Evolutionary conservation across 306 rosid species (phyloP).

Genomic region (Vigna radiata): DNA sequence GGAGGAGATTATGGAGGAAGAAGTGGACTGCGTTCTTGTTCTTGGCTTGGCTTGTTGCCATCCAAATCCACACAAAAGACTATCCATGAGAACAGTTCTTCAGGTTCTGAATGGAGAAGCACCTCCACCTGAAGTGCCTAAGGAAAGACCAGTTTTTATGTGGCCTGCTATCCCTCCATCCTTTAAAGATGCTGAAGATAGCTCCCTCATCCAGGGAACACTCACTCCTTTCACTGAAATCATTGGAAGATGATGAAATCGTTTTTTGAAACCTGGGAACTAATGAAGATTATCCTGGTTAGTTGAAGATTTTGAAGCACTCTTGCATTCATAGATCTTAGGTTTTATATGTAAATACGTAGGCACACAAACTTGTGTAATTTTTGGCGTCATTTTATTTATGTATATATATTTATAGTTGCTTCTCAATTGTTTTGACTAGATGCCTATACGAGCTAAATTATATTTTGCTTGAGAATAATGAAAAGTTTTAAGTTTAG

Average conservation of each 20-base stretch:
- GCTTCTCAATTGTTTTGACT: too few species aligned
- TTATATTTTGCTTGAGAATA: too few species aligned
- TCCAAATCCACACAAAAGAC: constrained; percentile 75
- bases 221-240: constrained; percentile 50
- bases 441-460: too few species aligned
- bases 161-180: constrained; percentile 77
- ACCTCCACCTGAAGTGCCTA: constrained; percentile 58
- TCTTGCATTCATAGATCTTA: too few species aligned
- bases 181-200: constrained; percentile 43
- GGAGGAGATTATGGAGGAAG: constrained; percentile 31
- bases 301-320: too few species aligned
- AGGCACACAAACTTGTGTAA: too few species aligned
- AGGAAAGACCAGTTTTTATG: constrained; percentile 66
- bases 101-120: constrained; percentile 70
- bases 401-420: too few species aligned
- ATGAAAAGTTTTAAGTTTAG: too few species aligned
- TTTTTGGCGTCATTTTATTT: too few species aligned
- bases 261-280: not conserved
- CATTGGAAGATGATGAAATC: constrained; percentile 55
- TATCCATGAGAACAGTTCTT: constrained; percentile 64
- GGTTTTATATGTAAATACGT: too few species aligned
- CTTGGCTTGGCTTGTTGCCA: constrained; percentile 88
- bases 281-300: too few species aligned
- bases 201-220: constrained; percentile 19
- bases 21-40: constrained; percentile 45